These are phyloP conservation scores for Tulasnella sp. DNA, from an alignment of 768 basidiomycete species.

Conservation along the genomic window DNA sequence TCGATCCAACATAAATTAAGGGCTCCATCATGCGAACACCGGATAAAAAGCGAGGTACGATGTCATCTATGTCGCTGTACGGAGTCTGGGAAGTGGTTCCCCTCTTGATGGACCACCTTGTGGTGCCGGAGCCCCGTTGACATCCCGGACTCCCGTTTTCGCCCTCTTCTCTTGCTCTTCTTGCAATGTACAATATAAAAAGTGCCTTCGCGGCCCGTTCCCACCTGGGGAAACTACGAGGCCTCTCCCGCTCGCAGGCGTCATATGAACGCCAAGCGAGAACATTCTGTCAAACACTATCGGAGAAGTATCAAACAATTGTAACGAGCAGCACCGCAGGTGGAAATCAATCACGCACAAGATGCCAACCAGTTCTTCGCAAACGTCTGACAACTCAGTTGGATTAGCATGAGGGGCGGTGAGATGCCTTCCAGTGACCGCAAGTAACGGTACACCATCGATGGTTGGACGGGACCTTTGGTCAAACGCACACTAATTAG, in stretches of 20 bases:
- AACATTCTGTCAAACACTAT: constrained; percentile 87
- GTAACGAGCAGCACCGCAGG: background rate
- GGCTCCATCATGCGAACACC: too few relatives aligned
- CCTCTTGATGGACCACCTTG: too few relatives aligned
- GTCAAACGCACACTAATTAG: constrained; percentile 5
- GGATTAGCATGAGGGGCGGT: constrained; percentile 75
- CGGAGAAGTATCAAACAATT: background rate
- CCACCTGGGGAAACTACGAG: constrained; percentile 53
- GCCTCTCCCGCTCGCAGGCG: constrained; percentile 48
- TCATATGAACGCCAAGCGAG: constrained; percentile 69
- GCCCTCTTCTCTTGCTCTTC: constrained; percentile 24
- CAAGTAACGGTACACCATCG: constrained; percentile 87
- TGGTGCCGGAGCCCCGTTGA: too few relatives aligned
- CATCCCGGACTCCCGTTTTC: too few relatives aligned
- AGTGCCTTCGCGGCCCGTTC: constrained; percentile 75
- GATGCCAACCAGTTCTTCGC: constrained; percentile 85
- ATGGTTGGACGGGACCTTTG: constrained; percentile 73
- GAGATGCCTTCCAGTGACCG: constrained; percentile 84
- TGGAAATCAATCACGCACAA: constrained; percentile 38
- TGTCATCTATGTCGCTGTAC: too few relatives aligned
- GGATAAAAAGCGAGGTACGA: too few relatives aligned
- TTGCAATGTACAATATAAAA: constrained; percentile 70
- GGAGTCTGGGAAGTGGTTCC: too few relatives aligned
- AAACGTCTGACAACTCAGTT: constrained; percentile 78
- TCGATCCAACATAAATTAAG: too few relatives aligned